Evolutionary conservation across 106 monocot species (phyloP).

Genomic region (Gastrodia elata): DNA sequence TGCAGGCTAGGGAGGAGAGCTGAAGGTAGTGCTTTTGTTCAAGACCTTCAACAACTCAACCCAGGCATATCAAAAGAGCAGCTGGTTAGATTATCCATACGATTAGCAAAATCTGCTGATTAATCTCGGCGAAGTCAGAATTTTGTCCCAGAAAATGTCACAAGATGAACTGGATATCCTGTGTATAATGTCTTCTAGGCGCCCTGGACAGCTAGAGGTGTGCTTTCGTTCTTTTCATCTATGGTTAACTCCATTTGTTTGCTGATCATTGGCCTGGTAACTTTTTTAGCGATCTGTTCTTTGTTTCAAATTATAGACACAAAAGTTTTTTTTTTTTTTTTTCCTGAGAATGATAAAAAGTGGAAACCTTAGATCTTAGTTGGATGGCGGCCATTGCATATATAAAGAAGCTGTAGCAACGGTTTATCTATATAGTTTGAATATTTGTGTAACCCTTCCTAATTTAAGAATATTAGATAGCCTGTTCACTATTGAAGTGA

Average conservation of each 20-base stretch:
- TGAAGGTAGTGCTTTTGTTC: slow-evolving; percentile 57
- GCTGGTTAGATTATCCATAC: slow-evolving; percentile 27
- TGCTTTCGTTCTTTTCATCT: not conserved
- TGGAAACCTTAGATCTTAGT: not conserved
- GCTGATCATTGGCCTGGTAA: not conserved
- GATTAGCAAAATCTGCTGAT: slow-evolving; percentile 23
- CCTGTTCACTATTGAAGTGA: no score
- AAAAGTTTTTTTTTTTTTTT: not conserved
- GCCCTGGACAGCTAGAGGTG: not conserved
- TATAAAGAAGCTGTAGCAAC: not conserved
- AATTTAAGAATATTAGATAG: not conserved
- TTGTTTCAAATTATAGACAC: not conserved
- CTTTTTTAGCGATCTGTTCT: not conserved
- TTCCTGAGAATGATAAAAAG: not conserved
- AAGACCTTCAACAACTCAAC: slow-evolving; percentile 44
- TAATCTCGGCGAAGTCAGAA: not conserved
- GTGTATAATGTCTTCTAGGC: slow-evolving; percentile 2
- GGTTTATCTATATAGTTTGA: not conserved
- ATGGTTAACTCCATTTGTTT: not conserved
- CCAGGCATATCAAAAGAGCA: slow-evolving; percentile 44
- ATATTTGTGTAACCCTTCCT: not conserved
- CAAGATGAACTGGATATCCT: not conserved
- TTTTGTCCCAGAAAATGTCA: not conserved
- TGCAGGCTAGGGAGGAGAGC: slow-evolving; percentile 49
- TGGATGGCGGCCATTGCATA: not conserved